phyloP scores from a whole-genome alignment of 73 alveolate genomes.

The Paramecium sonneborni region DNA sequence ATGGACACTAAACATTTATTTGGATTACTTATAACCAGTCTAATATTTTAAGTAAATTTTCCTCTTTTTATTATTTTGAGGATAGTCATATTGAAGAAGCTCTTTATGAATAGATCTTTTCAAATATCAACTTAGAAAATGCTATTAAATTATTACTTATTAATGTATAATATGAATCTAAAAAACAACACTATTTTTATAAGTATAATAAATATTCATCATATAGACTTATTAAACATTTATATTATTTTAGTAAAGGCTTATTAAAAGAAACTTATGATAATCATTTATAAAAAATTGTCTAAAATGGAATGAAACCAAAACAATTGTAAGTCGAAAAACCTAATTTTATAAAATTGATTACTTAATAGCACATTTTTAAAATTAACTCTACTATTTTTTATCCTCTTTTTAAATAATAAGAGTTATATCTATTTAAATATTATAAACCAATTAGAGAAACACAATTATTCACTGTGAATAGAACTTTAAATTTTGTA shows the following conservation, averaged over 20 bases:
- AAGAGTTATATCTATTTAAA: background rate
- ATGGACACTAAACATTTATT: background rate
- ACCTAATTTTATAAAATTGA: background rate
- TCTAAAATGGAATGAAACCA: background rate
- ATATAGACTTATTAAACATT: slow-evolving; percentile 22
- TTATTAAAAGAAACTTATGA: slow-evolving; percentile 22
- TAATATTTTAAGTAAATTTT: background rate
- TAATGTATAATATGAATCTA: slow-evolving; percentile 29
- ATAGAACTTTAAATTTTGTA: background rate
- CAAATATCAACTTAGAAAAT: background rate
- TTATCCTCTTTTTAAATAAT: slow-evolving; percentile 10
- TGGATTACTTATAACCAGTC: slow-evolving; percentile 11
- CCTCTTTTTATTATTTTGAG: background rate
- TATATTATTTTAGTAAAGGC: slow-evolving; percentile 11
- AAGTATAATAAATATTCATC: background rate
- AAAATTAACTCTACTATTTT: slow-evolving; percentile 36
- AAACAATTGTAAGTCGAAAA: background rate
- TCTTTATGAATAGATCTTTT: background rate
- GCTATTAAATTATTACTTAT: slow-evolving; percentile 2
- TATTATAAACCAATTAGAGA: background rate
- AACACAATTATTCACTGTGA: background rate
- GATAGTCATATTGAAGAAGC: background rate
- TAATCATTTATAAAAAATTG: background rate
- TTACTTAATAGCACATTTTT: background rate
- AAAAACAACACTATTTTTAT: background rate